Percentiles rank a stretch among this genome's conserved stretches.
Conservation (phyloP, 352 stramenopile genomes). For the Vaucheria bursata region DNA sequence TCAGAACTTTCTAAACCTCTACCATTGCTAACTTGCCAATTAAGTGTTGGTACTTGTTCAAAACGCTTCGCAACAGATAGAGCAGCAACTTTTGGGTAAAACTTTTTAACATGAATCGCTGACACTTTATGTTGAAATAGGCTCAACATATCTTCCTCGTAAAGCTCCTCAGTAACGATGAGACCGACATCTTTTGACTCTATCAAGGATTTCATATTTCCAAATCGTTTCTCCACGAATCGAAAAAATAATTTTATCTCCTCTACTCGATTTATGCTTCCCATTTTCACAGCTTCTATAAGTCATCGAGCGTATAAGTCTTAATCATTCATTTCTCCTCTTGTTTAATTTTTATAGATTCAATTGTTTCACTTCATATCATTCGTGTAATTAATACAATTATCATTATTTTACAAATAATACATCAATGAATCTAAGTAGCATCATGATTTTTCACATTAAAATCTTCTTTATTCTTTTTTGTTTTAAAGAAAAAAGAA, state of each 20-base stretch:
- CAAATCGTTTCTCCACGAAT: slow-evolving; percentile 35
- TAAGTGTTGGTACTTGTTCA: slow-evolving; percentile 32
- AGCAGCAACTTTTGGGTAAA: slow-evolving; percentile 30
- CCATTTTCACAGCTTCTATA: no score
- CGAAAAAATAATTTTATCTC: background rate
- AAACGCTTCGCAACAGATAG: slow-evolving; percentile 14
- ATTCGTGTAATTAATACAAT: no score
- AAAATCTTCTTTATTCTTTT: no score
- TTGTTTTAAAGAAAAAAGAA: no score
- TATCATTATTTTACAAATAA: no score
- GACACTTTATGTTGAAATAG: slow-evolving; percentile 36
- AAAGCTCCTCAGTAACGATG: slow-evolving; percentile 20
- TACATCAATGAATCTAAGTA: no score
- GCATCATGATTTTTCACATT: no score
- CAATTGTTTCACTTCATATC: no score
- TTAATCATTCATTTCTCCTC: no score
- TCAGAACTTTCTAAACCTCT: slow-evolving; percentile 62
- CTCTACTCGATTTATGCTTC: no score
- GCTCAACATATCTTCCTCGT: slow-evolving; percentile 11
- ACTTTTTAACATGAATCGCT: slow-evolving; percentile 39
- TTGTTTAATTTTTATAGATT: no score
- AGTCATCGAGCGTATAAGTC: no score
- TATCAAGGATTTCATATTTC: slow-evolving; percentile 24
- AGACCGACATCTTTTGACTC: slow-evolving; percentile 24
- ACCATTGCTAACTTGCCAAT: slow-evolving; percentile 64